Evolutionary conservation across 2,329 filamentous ascomycete genomes (phyloP).

Genomic region (Fusarium luffae): DNA sequence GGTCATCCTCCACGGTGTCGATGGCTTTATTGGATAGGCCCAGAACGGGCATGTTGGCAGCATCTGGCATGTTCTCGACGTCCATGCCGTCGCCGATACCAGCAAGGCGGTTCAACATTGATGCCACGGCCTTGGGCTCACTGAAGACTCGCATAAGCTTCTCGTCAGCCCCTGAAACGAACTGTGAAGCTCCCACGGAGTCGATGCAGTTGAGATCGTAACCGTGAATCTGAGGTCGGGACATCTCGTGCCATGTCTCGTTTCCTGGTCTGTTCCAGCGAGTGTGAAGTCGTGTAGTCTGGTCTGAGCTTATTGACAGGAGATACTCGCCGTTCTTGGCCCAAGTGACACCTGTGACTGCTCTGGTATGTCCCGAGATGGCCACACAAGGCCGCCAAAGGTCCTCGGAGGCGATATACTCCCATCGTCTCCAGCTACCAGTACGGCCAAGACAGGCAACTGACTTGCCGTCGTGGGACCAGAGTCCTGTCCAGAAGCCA

Average conservation of each 20-base stretch:
- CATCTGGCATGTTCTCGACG: constrained; percentile 74
- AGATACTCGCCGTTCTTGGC: constrained; percentile 83
- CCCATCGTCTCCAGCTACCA: constrained; percentile 93
- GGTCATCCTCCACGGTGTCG: constrained; percentile 64
- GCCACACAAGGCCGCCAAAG: constrained; percentile 82
- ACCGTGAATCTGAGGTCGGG: constrained; percentile 94
- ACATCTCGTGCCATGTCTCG: constrained; percentile 92
- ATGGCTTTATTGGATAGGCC: constrained; percentile 97
- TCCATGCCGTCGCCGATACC: constrained; percentile 61
- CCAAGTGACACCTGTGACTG: constrained; percentile 88
- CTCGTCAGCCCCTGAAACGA: constrained; percentile 95
- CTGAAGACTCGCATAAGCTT: constrained; percentile 97
- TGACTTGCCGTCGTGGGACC: constrained; percentile 80
- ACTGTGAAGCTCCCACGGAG: constrained; percentile 76
- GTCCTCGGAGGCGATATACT: constrained; percentile 68
- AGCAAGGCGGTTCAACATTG: constrained; percentile 75
- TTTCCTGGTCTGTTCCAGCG: constrained; percentile 70
- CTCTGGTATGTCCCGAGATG: constrained; percentile 83
- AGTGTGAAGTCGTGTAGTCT: constrained; percentile 89
- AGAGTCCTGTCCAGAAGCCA: constrained; percentile 95
- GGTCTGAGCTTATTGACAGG: constrained; percentile 88
- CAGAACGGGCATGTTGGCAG: constrained; percentile 93
- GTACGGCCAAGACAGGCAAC: constrained; percentile 89
- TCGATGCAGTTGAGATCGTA: constrained; percentile 98
- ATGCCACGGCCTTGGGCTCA: constrained; percentile 84